These are phyloP conservation scores for Ilyonectria sp. DNA, from an alignment of 2,329 filamentous ascomycete species.

Conservation along the genomic window DNA sequence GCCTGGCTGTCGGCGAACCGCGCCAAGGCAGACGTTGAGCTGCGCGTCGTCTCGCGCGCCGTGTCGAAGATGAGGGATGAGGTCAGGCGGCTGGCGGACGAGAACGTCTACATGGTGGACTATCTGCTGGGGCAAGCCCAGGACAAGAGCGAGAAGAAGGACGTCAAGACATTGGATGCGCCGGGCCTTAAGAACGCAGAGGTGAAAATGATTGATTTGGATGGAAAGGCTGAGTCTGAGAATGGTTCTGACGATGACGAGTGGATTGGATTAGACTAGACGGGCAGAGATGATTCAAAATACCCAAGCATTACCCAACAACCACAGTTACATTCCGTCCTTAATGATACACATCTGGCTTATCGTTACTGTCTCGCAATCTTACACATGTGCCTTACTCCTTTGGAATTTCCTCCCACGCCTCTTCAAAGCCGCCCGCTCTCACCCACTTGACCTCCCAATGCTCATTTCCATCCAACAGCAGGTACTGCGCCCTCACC, in stretches of 20 bases:
- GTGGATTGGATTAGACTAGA: constrained; percentile 66
- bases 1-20: constrained; percentile 87
- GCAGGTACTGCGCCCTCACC: constrained; percentile 72
- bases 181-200: constrained; percentile 41
- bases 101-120: constrained; percentile 91
- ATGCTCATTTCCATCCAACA: constrained; percentile 73
- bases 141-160: constrained; percentile 46
- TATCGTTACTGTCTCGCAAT: constrained; percentile 1
- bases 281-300: constrained; percentile 42
- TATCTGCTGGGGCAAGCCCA: constrained; percentile 76
- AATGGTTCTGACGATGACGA: constrained; percentile 59
- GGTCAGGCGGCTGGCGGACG: constrained; percentile 85
- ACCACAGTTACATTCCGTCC: constrained; percentile 26
- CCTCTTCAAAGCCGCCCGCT: constrained; percentile 74
- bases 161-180: constrained; percentile 40
- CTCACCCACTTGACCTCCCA: constrained; percentile 71
- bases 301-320: constrained; percentile 38
- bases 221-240: constrained; percentile 51
- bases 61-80: constrained; percentile 86
- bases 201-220: constrained; percentile 52
- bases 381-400: constrained; percentile 11
- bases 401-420: constrained; percentile 68
- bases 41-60: constrained; percentile 86
- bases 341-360: constrained; percentile 8
- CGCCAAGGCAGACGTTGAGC: constrained; percentile 84